These are phyloP conservation scores for Carex littledalei DNA, from an alignment of 176 grass and related monocot species.

Conservation along the genomic window DNA sequence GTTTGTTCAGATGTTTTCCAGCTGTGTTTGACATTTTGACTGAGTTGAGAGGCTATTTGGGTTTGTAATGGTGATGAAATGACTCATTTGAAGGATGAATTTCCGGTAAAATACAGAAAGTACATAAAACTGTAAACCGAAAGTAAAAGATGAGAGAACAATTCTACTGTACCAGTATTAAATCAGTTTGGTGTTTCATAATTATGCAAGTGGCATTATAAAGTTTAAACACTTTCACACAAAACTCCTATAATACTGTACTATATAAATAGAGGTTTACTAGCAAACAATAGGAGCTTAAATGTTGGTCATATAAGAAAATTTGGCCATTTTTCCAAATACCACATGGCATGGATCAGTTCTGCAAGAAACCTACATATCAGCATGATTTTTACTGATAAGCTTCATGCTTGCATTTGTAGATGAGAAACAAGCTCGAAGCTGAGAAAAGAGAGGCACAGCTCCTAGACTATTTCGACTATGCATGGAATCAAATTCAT, in stretches of 20 bases:
- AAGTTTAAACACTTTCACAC: not conserved
- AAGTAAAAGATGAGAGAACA: not conserved
- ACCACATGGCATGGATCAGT: not conserved
- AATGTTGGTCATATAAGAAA: not conserved
- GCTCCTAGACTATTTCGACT: constrained; percentile 80
- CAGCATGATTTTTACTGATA: not conserved
- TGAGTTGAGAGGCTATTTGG: not conserved
- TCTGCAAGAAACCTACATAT: not conserved
- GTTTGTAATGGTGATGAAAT: not conserved
- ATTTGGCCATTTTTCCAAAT: not conserved
- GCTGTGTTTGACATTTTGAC: too few species aligned
- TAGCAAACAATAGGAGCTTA: not conserved
- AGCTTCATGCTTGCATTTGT: not conserved
- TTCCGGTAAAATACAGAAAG: not conserved
- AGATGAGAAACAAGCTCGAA: constrained; percentile 32
- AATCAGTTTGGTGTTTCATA: not conserved
- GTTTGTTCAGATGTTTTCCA: not conserved
- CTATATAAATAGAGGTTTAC: not conserved
- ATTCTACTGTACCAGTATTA: not conserved
- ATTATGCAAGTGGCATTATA: not conserved
- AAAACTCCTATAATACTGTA: not conserved
- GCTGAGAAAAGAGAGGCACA: constrained; percentile 61
- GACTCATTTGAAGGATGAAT: not conserved
- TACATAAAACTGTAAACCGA: not conserved
- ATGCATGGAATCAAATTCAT: constrained; percentile 85